Base-by-base conservation (phyloP, 2,329 filamentous ascomycete species). In the Acephala macrosclerotiorum region DNA sequence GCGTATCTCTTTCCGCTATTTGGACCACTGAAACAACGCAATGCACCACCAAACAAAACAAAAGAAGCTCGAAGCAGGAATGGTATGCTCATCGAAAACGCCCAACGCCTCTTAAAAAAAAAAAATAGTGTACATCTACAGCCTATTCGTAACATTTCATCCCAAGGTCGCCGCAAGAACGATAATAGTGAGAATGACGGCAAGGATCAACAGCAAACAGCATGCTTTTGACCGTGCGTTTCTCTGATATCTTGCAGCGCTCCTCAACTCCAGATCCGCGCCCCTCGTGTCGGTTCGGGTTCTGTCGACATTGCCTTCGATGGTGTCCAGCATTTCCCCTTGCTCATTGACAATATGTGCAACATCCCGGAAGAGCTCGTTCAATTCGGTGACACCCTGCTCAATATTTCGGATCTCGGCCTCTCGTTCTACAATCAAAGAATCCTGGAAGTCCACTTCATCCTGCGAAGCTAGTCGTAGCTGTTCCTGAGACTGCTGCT, bases 381-480 rank as follows among this genome's bases (percentile, higher is more conserved):
- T 99, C 68, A 99, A 83, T 75, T 99, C 96, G 63, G 92, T 92
- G 7, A 99, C 96, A 63, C 92, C 94, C 79, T 97, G 94, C 81
- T 98, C 96, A 74, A 99, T 99, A 77, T 97, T 96, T 68, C 94
- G 90, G 71, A 99, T 99, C 82, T 99, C 96, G 64, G 93, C 89
- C 79, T 99, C 96, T 61, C 96, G 94, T 83, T 99, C 95, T 67
- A 96, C 90, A 76, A 99, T 99, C 65, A 99, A 84, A 18, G 91
- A 90, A 73, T 99, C 96, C 77, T 99, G 96, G 81, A 97, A 99
- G 77, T 99, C 95, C 51, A 99, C 96, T 76, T 99, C 96, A 73
- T 93, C 91, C 78, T 99, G 96, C 33, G 93, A 87, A 0, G 94
- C 96, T 9, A 98, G 85, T 63, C 93, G 92, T 14, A 91, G 83